These are phyloP conservation scores for Pichia exigua DNA, from an alignment of 805 yeast species.

Conservation along the genomic window DNA sequence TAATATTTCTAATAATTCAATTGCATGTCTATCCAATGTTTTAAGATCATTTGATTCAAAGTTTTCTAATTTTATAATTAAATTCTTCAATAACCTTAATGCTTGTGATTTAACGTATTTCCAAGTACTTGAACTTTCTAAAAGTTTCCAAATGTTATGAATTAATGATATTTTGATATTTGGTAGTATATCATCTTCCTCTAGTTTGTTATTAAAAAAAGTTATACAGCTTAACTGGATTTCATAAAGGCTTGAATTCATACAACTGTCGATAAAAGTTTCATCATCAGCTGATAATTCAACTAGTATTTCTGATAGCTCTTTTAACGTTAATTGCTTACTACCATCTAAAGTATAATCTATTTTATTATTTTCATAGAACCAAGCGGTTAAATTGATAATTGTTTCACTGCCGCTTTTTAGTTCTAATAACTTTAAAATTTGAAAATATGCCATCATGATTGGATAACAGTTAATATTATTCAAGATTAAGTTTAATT, in stretches of 20 bases:
- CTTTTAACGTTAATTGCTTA: constrained; percentile 38
- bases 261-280: constrained; percentile 25
- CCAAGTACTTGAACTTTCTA: constrained; percentile 27
- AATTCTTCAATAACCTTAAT: constrained; percentile 27
- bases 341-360: constrained; percentile 36
- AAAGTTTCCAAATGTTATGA: constrained; percentile 19
- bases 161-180: constrained; percentile 3
- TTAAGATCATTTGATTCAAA: neutral
- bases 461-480: constrained; percentile 17
- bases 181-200: neutral
- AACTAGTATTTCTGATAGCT: constrained; percentile 27
- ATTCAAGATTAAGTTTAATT: constrained; percentile 14
- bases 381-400: constrained; percentile 28
- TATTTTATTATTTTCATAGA: constrained; percentile 27
- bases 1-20: constrained; percentile 21
- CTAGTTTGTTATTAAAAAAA: constrained; percentile 17
- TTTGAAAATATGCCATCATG: constrained; percentile 18
- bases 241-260: constrained; percentile 35
- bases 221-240: constrained; percentile 37
- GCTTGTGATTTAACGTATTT: constrained; percentile 38
- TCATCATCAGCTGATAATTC: constrained; percentile 10
- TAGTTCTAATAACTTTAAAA: constrained; percentile 6
- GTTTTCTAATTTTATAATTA: constrained; percentile 10
- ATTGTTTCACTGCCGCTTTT: constrained; percentile 8
- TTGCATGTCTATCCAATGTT: constrained; percentile 8